phyloP scores from a whole-genome alignment of 106 monocot species.

The Posidonia australis region DNA sequence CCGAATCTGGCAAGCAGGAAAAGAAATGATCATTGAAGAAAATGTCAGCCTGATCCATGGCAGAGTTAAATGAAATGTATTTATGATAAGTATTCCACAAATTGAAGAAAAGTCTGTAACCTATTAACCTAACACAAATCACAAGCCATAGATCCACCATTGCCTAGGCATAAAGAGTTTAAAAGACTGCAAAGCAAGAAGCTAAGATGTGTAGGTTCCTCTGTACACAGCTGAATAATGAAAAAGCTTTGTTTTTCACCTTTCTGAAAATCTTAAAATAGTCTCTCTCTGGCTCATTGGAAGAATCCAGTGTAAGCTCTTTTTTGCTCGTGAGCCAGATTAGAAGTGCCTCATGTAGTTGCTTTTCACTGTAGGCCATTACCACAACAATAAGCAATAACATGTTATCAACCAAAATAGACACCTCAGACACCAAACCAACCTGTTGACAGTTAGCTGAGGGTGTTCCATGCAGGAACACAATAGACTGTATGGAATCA shows the following conservation, averaged over 20 bases:
- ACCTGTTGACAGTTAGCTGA: slow-evolving; percentile 33
- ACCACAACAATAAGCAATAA: background rate
- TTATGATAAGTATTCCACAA: background rate
- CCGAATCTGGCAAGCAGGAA: slow-evolving; percentile 33
- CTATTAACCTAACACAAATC: background rate
- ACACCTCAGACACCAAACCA: slow-evolving; percentile 1
- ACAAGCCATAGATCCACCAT: background rate
- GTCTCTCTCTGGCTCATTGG: background rate
- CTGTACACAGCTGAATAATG: background rate
- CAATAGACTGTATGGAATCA: slow-evolving; percentile 34
- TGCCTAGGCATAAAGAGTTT: background rate
- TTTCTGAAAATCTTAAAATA: slow-evolving; percentile 33
- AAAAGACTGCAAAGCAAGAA: background rate
- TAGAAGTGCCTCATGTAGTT: slow-evolving; percentile 51
- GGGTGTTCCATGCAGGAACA: slow-evolving; percentile 35
- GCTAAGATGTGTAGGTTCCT: background rate
- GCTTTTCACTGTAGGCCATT: slow-evolving; percentile 31
- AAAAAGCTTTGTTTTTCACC: slow-evolving; percentile 6
- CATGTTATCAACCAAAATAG: background rate
- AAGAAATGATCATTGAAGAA: slow-evolving; percentile 5
- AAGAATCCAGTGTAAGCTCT: background rate
- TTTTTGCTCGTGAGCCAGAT: slow-evolving; percentile 30
- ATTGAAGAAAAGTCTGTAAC: background rate
- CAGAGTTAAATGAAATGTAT: background rate
- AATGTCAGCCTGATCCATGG: background rate